These are phyloP conservation scores for Penicillium crustosum DNA, from an alignment of 2,329 filamentous ascomycete species.

Conservation along the genomic window DNA sequence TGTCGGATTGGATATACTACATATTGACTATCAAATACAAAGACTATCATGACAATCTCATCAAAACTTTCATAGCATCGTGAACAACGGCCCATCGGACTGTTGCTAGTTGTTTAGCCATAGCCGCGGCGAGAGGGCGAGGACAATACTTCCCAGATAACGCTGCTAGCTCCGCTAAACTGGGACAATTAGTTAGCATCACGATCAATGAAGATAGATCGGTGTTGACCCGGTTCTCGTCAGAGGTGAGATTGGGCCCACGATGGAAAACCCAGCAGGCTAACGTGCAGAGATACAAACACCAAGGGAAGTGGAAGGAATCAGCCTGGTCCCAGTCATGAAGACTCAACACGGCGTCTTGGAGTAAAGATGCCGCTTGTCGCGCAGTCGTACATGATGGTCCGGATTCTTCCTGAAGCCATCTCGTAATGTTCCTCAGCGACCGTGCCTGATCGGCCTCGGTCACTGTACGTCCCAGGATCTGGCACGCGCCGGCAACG, in stretches of 20 bases:
- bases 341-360: slow-evolving; percentile 51
- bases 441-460: slow-evolving; percentile 50
- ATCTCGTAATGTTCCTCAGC: slow-evolving; percentile 36
- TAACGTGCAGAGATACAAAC: slow-evolving; percentile 59
- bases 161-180: slow-evolving; percentile 37
- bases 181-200: slow-evolving; percentile 36
- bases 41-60: slow-evolving; percentile 20
- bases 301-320: slow-evolving; percentile 63
- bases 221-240: slow-evolving; percentile 40
- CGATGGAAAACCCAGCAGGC: slow-evolving; percentile 61
- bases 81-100: slow-evolving; percentile 64
- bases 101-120: slow-evolving; percentile 56
- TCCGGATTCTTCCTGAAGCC: slow-evolving; percentile 21
- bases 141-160: slow-evolving; percentile 50
- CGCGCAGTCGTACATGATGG: slow-evolving; percentile 31
- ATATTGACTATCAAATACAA: neutral
- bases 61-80: slow-evolving; percentile 59
- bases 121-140: slow-evolving; percentile 55
- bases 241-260: slow-evolving; percentile 43
- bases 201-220: slow-evolving; percentile 36
- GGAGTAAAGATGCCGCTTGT: slow-evolving; percentile 56
- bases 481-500: slow-evolving; percentile 59
- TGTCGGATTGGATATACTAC: neutral
- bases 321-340: slow-evolving; percentile 54
- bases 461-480: slow-evolving; percentile 56